phyloP scores from a whole-genome alignment of 805 yeast genomes.

The Sugiyamaella americana region DNA sequence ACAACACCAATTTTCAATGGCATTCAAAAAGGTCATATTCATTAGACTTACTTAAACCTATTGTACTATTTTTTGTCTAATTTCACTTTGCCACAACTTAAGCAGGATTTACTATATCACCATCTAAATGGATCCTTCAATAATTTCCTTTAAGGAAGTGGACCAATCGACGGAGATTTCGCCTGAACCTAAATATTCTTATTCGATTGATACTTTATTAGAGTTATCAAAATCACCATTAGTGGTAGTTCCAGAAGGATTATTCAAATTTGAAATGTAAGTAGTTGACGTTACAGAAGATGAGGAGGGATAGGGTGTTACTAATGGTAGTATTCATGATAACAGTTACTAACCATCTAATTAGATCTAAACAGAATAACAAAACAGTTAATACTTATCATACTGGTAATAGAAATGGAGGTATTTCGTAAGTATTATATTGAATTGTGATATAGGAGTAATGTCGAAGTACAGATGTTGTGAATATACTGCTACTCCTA shows the following conservation, averaged over 20 bases:
- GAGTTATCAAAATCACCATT: conserved; percentile 17
- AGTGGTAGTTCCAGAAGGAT: conserved; percentile 12
- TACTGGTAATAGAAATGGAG: neutral
- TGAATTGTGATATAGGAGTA: no score
- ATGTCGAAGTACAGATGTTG: no score
- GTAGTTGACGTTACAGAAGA: conserved; percentile 1
- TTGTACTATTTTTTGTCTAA: no score
- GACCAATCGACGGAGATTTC: conserved; percentile 1
- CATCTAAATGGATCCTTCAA: conserved; percentile 14
- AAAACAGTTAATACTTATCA: neutral
- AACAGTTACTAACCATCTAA: neutral
- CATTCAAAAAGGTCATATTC: no score
- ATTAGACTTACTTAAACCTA: no score
- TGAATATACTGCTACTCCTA: no score
- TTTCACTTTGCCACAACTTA: no score
- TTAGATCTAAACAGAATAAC: neutral
- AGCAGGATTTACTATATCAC: no score
- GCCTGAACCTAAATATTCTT: conserved; percentile 1
- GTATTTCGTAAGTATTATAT: no score
- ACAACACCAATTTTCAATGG: no score
- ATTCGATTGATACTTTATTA: conserved; percentile 11
- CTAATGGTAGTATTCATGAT: neutral
- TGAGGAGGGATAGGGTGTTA: neutral
- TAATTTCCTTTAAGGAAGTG: conserved; percentile 5
- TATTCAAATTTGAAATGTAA: conserved; percentile 4